Conservation (phyloP, 805 yeast genomes). For the Suhomyces faveliae region DNA sequence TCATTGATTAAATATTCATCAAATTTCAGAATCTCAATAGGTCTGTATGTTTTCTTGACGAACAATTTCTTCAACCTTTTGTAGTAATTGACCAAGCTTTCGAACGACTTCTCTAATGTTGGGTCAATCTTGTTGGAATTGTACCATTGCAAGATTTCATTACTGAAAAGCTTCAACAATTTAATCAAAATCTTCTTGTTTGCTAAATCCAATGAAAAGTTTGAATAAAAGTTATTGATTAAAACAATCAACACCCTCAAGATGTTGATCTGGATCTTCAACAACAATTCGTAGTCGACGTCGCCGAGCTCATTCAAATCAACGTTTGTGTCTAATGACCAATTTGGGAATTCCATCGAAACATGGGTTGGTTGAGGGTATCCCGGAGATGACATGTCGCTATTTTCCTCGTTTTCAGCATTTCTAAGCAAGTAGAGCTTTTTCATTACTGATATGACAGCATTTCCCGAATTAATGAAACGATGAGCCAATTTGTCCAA, state of each 20-base stretch:
- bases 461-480: constrained; percentile 44
- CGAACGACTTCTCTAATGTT: constrained; percentile 35
- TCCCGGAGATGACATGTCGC: constrained; percentile 3
- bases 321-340: constrained; percentile 46
- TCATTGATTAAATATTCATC: constrained; percentile 39
- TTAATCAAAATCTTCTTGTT: constrained; percentile 62
- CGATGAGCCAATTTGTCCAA: constrained; percentile 41
- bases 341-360: constrained; percentile 50
- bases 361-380: constrained; percentile 9
- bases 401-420: constrained; percentile 9
- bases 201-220: constrained; percentile 65
- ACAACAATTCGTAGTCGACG: constrained; percentile 63
- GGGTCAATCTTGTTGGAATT: constrained; percentile 40
- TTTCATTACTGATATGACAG: constrained; percentile 44
- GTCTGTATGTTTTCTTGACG: constrained; percentile 69
- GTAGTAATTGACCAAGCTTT: constrained; percentile 47
- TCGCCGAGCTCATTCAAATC: constrained; percentile 43
- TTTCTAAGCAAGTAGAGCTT: constrained; percentile 19
- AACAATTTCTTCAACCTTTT: constrained; percentile 66
- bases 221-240: constrained; percentile 69
- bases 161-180: constrained; percentile 63
- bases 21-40: constrained; percentile 43
- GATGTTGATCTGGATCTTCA: constrained; percentile 78
- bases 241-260: constrained; percentile 72
- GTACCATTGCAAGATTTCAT: constrained; percentile 56